Base-by-base conservation (phyloP, 2,329 filamentous ascomycete genomes). In the Exophiala sp. region DNA sequence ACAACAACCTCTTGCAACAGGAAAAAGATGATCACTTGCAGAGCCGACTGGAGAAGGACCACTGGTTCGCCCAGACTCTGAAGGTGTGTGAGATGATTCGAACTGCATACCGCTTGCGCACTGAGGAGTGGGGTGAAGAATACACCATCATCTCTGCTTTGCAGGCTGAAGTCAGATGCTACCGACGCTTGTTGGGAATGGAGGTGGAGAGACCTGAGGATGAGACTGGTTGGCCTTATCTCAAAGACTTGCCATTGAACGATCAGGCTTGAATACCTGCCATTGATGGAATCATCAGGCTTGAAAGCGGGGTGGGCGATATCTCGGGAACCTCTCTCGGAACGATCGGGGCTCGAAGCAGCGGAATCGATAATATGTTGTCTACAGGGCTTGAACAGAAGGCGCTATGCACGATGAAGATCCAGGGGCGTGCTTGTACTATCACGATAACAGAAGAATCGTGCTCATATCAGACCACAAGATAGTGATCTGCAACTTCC, bases 11-110 rank as follows among this genome's bases (percentile, higher is more conserved):
- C 3, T 68, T 78, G 11, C 75, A 78, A 56, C 72, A 72, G 8
- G 76, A 78, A 60, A 76, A 76, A 39, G 75, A 78, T 56, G 70
- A 74, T 4, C 75, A 78, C 54, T 63, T 78, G 18, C 66, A 73
- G 41, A 74, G 74, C 56, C 73, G 76, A n/a, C 63, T 78, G 8
- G 75, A 78, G 52, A 71, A 74, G 6, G 75, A 78, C 55, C 69
- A 77, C 56, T 78, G 74, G 75, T 73, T 77, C 54, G 67, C 71
- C 5, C 71, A 76, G 62, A 72, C 74, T 12, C 68, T 77, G 66
- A 72, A 71, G 54, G 72, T 73, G 48, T 71, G 74, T 8, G 73
- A 76, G 60, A 76, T 78, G 73, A 72, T 78, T 38, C 70, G 76
- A 6, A 75, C 69, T 10, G 75, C 75, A 2, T 72, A 75, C 57